Evolutionary conservation across 2,329 filamentous ascomycete species (phyloP), one percentile per base, ranked within the genome.

Genomic region (Dactylellina cionopaga): DNA sequence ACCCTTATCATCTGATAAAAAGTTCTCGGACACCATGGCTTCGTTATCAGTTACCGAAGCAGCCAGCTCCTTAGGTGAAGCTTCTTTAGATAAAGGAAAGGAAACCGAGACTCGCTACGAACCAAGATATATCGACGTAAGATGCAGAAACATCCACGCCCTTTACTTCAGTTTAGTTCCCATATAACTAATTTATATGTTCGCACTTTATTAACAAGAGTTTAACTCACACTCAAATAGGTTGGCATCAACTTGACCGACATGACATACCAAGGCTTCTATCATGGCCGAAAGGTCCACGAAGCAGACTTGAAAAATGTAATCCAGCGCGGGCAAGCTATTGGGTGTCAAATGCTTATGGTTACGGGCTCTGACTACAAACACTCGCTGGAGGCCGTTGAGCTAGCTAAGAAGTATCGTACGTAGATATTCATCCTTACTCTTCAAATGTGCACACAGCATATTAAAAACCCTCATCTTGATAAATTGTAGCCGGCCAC

Each of bases 181-280:
- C 17, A 43, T 39, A 19, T 58, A 13, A 35, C 13, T 35, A 6
- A 6, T 13, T 35, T 35, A 35, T 35, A 37, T 37, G 17, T 35
- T 35, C 5, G 15, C 29, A 37, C 27, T 22, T n/a, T 15, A 39
- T 15, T 47, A 37, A 35, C 27, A 15, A 15, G 37, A 51, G 5
- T 22, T 31, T 44, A 44, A 46, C 17, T 15, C 9, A 58, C 31
- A 7, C 17, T 13, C 1, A 19, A 59, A 44, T 24, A 72, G 68
- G 87, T 99, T 78, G 95, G 94, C 66, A 97, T 99, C 84, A 99
- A 99, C 80, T 86, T 99, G 62, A 91, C 93, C 58, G 95, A 99
- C 78, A 91, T 91, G 56, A 92, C 97, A 70, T 99, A 94, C 80
- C 86, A 87, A 47, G 95, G 95, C 54, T 81, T 86, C 41, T 96